Percentiles rank a stretch among this genome's conserved stretches.
Evolutionary conservation across 768 basidiomycete genomes (phyloP).

Genomic region (Hemileccinum impolitum): DNA sequence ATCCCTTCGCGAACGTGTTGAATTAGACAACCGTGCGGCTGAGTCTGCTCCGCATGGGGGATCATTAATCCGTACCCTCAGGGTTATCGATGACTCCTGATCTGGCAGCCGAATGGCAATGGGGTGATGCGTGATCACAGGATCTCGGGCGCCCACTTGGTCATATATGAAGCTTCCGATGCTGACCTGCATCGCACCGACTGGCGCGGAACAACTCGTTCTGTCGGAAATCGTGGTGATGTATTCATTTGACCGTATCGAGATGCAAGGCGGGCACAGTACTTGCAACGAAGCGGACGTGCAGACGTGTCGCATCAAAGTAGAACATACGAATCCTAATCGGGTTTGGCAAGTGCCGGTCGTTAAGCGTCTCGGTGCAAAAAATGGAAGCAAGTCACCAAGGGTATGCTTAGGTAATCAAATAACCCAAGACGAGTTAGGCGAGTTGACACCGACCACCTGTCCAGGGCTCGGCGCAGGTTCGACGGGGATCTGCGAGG

Average conservation of each 20-base stretch:
- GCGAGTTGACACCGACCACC: conserved; percentile 15
- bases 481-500: conserved; percentile 22
- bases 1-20: conserved; percentile 29
- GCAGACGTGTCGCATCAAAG: neutral
- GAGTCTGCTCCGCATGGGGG: conserved; percentile 18
- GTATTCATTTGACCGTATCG: conserved; percentile 21
- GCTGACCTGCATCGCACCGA: conserved; percentile 22
- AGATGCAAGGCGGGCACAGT: conserved; percentile 19
- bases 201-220: conserved; percentile 18
- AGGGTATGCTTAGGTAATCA: conserved; percentile 22
- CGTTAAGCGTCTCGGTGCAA: conserved; percentile 25
- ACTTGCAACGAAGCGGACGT: conserved; percentile 20
- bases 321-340: conserved; percentile 11
- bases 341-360: conserved; percentile 9
- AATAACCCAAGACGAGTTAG: conserved; percentile 14
- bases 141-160: conserved; percentile 15
- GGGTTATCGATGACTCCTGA: conserved; percentile 23
- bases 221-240: conserved; percentile 19
- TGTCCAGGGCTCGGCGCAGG: conserved; percentile 22
- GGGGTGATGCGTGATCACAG: conserved; percentile 8
- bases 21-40: conserved; percentile 17
- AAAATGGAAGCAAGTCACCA: conserved; percentile 27
- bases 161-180: conserved; percentile 5
- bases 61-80: conserved; percentile 23
- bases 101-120: conserved; percentile 12